Evolutionary conservation across 345 rosid genomes (phyloP), one percentile per base, ranked within the genome.

Genomic region (Syzygium aromaticum): DNA sequence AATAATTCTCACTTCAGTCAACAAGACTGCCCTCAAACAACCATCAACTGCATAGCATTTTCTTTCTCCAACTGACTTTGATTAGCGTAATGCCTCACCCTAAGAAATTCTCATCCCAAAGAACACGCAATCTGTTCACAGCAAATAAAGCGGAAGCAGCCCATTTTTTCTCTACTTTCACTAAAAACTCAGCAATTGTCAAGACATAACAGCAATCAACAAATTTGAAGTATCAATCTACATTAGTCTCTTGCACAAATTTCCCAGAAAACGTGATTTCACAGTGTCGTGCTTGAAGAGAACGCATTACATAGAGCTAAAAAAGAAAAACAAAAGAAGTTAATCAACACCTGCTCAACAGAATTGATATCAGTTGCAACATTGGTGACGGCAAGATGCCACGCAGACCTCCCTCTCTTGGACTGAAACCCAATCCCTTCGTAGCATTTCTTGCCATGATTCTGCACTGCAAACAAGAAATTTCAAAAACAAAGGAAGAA

Each of bases 361-460:
- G 98, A 89, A 93, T 93, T 92, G 88, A 96, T 90, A 7, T 93
- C 98, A 21, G 97, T 94, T 14, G 99, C 98, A 23, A 96, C 98
- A 92, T 93, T 95, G 88, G 92, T 87, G 85, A 93, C 95, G 2
- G 94, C 90, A 89, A 93, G 30, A 84, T 91, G 95, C 86, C 92
- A 92, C 87, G 88, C 94, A 40, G 91, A 87, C 93, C 92, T 93
- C 88, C 92, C 92, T 84, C 89, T 95, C 92, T 91, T 94, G 73
- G 90, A 88, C 84, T 87, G 93, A 86, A 93, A 88, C 88, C 91
- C 92, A 87, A 91, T 86, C 57, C 95, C 93, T 87, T 94, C 93
- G 82, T 56, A 88, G 17, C 88, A 85, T 77, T 88, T 94, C 89
- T 90, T 93, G 84, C 93, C 94, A 90, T 30, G 87, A 87, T 87